phyloP scores from a whole-genome alignment of 2,329 filamentous ascomycete species.

The Orbilia oligospora region DNA sequence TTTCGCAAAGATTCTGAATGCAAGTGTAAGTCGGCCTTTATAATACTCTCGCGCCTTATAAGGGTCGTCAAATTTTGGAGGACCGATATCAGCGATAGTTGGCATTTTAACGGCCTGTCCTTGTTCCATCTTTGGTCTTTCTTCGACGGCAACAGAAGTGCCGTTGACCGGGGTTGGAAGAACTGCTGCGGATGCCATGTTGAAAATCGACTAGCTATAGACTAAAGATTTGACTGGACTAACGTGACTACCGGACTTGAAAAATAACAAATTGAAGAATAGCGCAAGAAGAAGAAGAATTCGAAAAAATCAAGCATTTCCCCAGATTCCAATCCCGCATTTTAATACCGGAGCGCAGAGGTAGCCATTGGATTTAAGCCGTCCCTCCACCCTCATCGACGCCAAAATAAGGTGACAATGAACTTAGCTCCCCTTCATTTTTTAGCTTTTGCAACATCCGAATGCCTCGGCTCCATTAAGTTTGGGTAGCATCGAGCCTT shows the following conservation, averaged over 20 bases:
- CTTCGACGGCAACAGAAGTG: slow-evolving; percentile 22
- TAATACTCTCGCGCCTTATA: slow-evolving; percentile 68
- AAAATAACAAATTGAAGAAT: not conserved
- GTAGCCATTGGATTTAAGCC: slow-evolving; percentile 39
- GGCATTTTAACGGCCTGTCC: slow-evolving; percentile 54
- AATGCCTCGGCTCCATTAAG: slow-evolving; percentile 40
- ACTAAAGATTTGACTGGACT: not conserved
- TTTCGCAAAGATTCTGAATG: slow-evolving; percentile 74
- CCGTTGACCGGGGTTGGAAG: slow-evolving; percentile 14
- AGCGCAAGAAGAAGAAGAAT: not conserved
- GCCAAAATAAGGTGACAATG: slow-evolving; percentile 27
- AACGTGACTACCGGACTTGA: too few relatives aligned
- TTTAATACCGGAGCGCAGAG: not conserved
- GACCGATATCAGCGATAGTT: slow-evolving; percentile 36
- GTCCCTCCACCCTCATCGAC: slow-evolving; percentile 9
- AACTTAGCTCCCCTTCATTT: slow-evolving; percentile 14
- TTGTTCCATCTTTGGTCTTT: slow-evolving; percentile 48
- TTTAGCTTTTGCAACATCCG: slow-evolving; percentile 27
- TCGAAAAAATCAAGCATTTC: not conserved
- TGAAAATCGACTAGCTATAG: not conserved
- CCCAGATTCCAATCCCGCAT: not conserved
- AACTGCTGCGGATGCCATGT: slow-evolving; percentile 33
- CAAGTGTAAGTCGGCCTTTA: slow-evolving; percentile 72
- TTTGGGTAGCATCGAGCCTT: not conserved
- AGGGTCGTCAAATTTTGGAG: slow-evolving; percentile 52